Base-by-base conservation (phyloP, 2,329 filamentous ascomycete species). In the Neofusicoccum umdonicola region DNA sequence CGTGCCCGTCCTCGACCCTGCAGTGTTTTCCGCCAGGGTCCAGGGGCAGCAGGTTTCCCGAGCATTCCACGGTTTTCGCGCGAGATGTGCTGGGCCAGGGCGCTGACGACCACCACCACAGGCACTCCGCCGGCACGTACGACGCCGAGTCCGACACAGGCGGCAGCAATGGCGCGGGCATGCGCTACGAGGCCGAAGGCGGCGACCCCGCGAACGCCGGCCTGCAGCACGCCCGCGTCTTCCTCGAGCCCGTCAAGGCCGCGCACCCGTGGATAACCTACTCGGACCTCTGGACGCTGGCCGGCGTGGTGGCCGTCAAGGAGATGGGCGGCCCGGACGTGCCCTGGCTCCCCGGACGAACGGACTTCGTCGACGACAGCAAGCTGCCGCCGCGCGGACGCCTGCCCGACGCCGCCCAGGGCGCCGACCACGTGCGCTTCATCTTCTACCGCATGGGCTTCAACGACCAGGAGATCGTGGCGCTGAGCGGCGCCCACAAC, bases 191-290 rank as follows among this genome's bases (percentile, higher is more conserved):
- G 76, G 77, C 80, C 27, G 87, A 88, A 77, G 86, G 85, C 65
- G 86, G 85, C 66, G 86, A 89, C 71, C 86, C 86, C 4, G 85
- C 87, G 64, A 89, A 89, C 74, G 86, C 86, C 3, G 87, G 87
- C 17, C 82, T 89, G 9, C 84, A 88, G 69, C 82, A 88, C 72
- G 87, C 85, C 22, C 85, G 86, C 15, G 82, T 85, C 34, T 88
- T 89, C 74, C 82, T 89, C 66, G 86, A 89, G 70, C 84, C 86
- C 5, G 74, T 89, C 67, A 89, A 88, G 72, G 74, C 75, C 19
- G 79, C 80, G 52, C 83, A 88, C 71, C 80, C 84, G 2, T 88
- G 85, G 86, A 85, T 89, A 71, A 88, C 86, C 31, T 89, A 89
- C 74, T 80, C 86, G 2, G 87, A 89, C 70, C 79, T 89, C 4